Conservation (phyloP, 441 rosid genomes). For the Bruguiera hainesii region DNA sequence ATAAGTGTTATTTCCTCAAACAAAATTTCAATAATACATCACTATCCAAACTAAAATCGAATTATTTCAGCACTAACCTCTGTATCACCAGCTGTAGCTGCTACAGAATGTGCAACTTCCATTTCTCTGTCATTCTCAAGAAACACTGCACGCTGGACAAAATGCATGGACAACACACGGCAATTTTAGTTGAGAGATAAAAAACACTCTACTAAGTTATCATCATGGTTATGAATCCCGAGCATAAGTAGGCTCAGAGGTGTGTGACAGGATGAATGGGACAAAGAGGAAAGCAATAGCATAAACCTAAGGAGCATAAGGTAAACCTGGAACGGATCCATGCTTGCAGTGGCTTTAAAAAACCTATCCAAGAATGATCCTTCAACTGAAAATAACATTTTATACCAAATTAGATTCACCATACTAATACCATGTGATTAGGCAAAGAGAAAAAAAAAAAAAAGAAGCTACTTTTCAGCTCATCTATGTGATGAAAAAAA, state of each 20-base stretch:
- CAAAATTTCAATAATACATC: not conserved
- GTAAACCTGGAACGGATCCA: conserved; percentile 74
- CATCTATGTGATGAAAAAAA: too few species aligned
- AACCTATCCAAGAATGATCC: conserved; percentile 79
- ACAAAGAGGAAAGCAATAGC: not conserved
- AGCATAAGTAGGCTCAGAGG: not conserved
- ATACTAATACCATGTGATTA: too few species aligned
- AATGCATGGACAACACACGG: conserved; percentile 2
- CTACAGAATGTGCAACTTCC: conserved; percentile 84
- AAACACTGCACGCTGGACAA: conserved; percentile 59
- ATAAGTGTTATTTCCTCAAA: not conserved
- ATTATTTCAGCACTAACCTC: conserved; percentile 33
- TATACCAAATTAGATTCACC: conserved; percentile 1
- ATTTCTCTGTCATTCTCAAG: conserved; percentile 77
- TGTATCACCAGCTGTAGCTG: conserved; percentile 88
- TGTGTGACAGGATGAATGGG: not conserved
- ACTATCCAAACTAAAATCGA: not conserved
- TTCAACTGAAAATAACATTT: conserved; percentile 47
- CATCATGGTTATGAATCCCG: not conserved
- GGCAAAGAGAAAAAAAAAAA: too few species aligned
- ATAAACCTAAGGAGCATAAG: conserved; percentile 2
- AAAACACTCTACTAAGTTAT: too few species aligned
- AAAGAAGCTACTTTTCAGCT: too few species aligned
- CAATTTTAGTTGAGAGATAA: conserved; percentile 1
- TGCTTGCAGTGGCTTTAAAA: conserved; percentile 64